A percentile compares a stretch with the other conserved stretches of the same genome.
phyloP scores from a whole-genome alignment of 2,329 filamentous ascomycete genomes.

The Phoma sp. region DNA sequence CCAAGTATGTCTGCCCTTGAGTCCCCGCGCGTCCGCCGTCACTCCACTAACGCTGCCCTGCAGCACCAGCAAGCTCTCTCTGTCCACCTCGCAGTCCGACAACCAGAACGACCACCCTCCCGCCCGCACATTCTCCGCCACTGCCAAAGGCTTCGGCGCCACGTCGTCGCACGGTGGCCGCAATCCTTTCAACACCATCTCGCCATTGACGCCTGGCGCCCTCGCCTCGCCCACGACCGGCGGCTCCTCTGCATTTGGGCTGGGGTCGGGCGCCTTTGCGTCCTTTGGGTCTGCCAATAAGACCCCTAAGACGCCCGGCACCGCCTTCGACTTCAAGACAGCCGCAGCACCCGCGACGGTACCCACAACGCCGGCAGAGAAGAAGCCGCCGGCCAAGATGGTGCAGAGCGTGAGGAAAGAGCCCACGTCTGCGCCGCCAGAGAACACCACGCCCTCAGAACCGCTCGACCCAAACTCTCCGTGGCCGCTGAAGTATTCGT shows the following conservation, averaged over 20 bases:
- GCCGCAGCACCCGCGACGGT: conserved; percentile 52
- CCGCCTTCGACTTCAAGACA: conserved; percentile 78
- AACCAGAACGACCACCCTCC: conserved; percentile 58
- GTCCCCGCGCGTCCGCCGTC: conserved; percentile 23
- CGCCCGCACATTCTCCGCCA: conserved; percentile 67
- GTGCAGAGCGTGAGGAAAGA: conserved; percentile 46
- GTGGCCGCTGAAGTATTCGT: conserved; percentile 76
- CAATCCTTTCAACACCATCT: conserved; percentile 80
- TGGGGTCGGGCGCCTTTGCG: conserved; percentile 94
- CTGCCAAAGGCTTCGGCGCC: conserved; percentile 77
- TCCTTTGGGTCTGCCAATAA: conserved; percentile 85
- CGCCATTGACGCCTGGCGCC: conserved; percentile 68
- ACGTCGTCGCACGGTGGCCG: conserved; percentile 74
- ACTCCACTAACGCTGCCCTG: conserved; percentile 38
- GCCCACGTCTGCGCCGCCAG: conserved; percentile 32
- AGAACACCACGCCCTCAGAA: conserved; percentile 47
- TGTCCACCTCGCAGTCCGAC: conserved; percentile 73
- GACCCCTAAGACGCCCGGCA: conserved; percentile 83
- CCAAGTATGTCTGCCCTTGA: conserved; percentile 66
- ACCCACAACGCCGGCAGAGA: conserved; percentile 66
- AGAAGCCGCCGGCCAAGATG: conserved; percentile 53
- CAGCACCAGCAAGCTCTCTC: conserved; percentile 87
- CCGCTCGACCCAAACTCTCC: conserved; percentile 47
- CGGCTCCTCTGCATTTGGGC: conserved; percentile 87
- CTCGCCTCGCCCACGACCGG: conserved; percentile 76